Evolutionary conservation across 2,329 filamentous ascomycete genomes (phyloP).

Genomic region (Intubia oerlemansii): DNA sequence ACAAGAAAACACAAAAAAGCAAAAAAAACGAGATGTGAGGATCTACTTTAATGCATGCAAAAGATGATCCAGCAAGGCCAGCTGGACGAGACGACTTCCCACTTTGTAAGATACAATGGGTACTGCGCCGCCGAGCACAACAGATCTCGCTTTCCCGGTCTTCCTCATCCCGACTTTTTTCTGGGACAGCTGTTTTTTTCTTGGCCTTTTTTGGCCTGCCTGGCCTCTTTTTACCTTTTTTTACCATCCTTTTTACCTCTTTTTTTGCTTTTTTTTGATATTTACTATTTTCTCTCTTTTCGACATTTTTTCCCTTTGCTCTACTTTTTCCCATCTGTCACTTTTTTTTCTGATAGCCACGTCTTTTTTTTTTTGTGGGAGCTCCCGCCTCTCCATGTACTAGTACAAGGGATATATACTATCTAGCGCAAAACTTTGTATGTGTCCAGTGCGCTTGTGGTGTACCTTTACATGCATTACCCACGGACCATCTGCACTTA

Average conservation of each 20-base stretch:
- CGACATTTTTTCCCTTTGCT: not conserved
- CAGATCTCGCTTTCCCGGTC: not conserved
- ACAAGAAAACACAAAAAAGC: not conserved
- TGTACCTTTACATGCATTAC: no score
- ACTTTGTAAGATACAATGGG: not conserved
- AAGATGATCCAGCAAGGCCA: not conserved
- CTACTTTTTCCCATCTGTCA: not conserved
- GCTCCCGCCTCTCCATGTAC: no score
- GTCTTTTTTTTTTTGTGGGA: no score
- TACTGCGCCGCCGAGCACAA: not conserved
- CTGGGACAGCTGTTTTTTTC: no score
- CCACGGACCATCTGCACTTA: no score
- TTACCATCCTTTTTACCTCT: not conserved
- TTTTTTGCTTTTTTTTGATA: not conserved
- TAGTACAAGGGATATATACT: no score
- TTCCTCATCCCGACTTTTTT: not conserved
- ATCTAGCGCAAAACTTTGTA: no score
- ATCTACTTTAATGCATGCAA: not conserved
- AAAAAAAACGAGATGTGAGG: no score
- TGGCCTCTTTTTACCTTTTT: not conserved
- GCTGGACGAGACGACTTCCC: slow-evolving; percentile 1
- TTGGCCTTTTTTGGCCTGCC: not conserved
- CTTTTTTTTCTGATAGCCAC: no score
- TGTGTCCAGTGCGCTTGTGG: no score
- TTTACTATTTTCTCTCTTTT: not conserved